Evolutionary conservation across 2,329 filamentous ascomycete genomes (phyloP), one percentile per base, ranked within the genome.

Genomic region (Sporothrix brunneoviolacea): DNA sequence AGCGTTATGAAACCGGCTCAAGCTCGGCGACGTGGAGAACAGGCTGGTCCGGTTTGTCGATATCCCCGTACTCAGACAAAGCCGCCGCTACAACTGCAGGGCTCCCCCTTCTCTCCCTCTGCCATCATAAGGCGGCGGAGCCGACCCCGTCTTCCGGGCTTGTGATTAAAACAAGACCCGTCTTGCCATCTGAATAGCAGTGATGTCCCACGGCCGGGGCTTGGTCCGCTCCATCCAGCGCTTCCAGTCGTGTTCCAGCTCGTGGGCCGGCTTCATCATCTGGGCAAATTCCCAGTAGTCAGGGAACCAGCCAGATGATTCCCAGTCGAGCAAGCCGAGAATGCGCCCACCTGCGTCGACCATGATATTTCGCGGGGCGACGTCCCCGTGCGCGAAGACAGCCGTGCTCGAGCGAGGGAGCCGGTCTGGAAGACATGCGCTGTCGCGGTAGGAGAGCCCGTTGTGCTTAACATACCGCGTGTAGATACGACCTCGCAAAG

Each of bases 301-400:
- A 3, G 53, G 54, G 21, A 46, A 49, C 38, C 42, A 58, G 30
- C 56, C 54, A 44, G 57, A 48, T 36, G 38, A 47, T 50, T 58
- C 52, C 54, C 52, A 57, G 44, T 59, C 54, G 19, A 58, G 28
- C 18, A 56, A 47, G 10, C 42, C 53, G 10, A 47, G 54, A 22
- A 59, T 58, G 16, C 43, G 43, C 38, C 53, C 37, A 16, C 30
- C 36, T 49, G 51, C 37, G 39, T 58, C 48, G 18, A 57, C 51
- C 27, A 59, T 55, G 42, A 59, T 58, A 38, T 56, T 58, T 24
- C 51, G 47, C 4, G 54, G 56, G 13, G 24, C 18, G 22, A 59
- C 52, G 38, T 59, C 55, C 28, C 51, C 55, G 45, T 59, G 55
- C 10, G 56, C 53, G 42, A 59, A 59, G 50, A 57, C 51, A 15